Base-by-base conservation (phyloP, 441 rosid genomes). In the Populus trichocarpa region DNA sequence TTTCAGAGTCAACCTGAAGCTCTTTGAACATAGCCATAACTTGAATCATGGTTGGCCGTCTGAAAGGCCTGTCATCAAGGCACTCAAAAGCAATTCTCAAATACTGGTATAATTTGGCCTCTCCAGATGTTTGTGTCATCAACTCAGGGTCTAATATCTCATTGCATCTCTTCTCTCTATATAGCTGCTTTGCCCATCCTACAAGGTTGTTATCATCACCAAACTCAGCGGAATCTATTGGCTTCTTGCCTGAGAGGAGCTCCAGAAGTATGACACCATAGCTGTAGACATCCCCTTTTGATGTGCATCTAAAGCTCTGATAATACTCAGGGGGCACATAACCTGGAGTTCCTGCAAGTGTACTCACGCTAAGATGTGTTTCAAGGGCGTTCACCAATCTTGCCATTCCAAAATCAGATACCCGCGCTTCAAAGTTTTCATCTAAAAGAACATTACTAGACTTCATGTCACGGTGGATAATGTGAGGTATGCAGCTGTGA, bases 341-440 rank as follows among this genome's bases (percentile, higher is more conserved):
- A 30, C 32, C 32, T 30, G 32, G 32, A 30, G 99, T 95, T 75
- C 99, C 99, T 3, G 98, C 94, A 68, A 95, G 96, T 6, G 96
- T 95, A 86, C 97, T 95, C 68, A 95, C 99, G 32, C 97, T 93
- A 8, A 95, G 90, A 84, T 95, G 99, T n/a, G 99, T 92, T 64
- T 95, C 99, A 0, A 92, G 87, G 72, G 98, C 98, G 75, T 87
- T 95, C 46, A 93, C 95, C 73, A 95, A 84, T 85, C 99, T 89
- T 3, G 99, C 99, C 97, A 92, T 95, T 59, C 99, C 99, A 53
- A 95, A 95, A 86, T 95, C 99, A 0, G 99, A 95, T 61, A 95
- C 97, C 72, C 98, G 85, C 22, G 98, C 99, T 76, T 84, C 97
- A 4, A 93, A 87, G 67, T 92, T 91, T 77, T 92, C 92, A 70